Base-by-base conservation (phyloP, 148 eudicot species). In the Rhododendron vialii region DNA sequence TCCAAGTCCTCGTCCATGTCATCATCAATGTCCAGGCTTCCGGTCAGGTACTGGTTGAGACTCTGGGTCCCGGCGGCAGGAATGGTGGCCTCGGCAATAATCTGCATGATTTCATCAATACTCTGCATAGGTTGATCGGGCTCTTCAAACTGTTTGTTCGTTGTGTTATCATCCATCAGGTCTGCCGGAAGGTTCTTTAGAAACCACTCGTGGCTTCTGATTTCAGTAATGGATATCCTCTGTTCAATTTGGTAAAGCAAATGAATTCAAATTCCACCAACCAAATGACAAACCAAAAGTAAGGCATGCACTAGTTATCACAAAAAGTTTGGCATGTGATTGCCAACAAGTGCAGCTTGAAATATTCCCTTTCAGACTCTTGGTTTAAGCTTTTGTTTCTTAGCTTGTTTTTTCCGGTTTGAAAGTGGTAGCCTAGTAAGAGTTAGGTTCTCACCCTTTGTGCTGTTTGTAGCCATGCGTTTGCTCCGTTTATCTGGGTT, bases 121-220 rank as follows among this genome's bases (percentile, higher is more conserved):
- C 95, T 93, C 91, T 97, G 99, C 94, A 95, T 93, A 76, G 98
- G 98, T 73, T 94, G 94, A 50, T 95, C 99, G 5, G 96, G 95
- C 88, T 97, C 99, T 90, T 95, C 92, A 84, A 94, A 95, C 90
- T 92, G 95, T 92, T 84, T 92, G 88, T 92, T 90, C 43, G 89
- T 88, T 48, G 89, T 89, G 53, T 86, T 93, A 81, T 93, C 98
- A 63, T 97, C 94, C 95, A 93, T 92, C 12, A 97, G 92, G 73
- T 97, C 98, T 8, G 95, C 91, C 3, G 99, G 99, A 65, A 95
- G 98, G 89, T 97, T 95, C 89, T 87, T 92, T 41, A 93, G 86
- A 87, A 97, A 97, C 99, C 99, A 97, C 63, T 80, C 88, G 14
- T 95, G 96, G 86, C 86, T 93, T 88, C 89, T 93, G 88, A 97